Base-by-base conservation (phyloP, 108 stramenopile genomes). In the Skeletonema tropicum region DNA sequence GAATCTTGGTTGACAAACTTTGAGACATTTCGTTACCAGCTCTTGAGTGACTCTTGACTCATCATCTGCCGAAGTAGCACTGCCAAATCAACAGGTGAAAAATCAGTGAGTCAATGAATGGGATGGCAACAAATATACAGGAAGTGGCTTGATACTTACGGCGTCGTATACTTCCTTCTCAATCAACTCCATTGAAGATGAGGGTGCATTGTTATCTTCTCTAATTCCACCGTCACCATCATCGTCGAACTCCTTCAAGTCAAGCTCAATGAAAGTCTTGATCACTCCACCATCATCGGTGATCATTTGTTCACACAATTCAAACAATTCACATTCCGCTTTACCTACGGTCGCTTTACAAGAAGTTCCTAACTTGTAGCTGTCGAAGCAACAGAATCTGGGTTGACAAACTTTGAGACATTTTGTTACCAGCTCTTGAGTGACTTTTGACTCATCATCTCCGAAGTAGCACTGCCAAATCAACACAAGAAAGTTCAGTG, bases 61-160 rank as follows among this genome's bases (percentile, higher is more conserved):
- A 41, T 71, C 33, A 12, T 41, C 25, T 14, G n/a, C 58, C 58
- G 6, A 60, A 30, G 42, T 58, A 38, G 23, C 70, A 71, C 42
- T 45, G 42, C 15, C 2, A 45, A 45, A 45, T 10, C 2, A 45
- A n/a, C 15, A n/a, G 42, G n/a, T n/a, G 42, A 15, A 45, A 45
- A 2, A 2, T 12, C 12, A 10, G 38, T 45, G 0, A 45, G 15
- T n/a, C 11, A 45, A 41, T 45, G 26, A 29, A 29, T 29, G 32
- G 32, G 42, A 4, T 2, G 12, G 42, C 42, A 45, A 3, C 11
- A 45, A 45, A n/a, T 4, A 35, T 7, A n/a, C 11, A 45, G 5
- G 15, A 3, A n/a, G 42, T n/a, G 42, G 11, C 42, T n/a, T n/a
- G 3, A 45, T n/a, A 45, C 42, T 45, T 15, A 45, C 42, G 10